Conservation (phyloP, 805 yeast species). For the Sugiyamaella marilandica region DNA sequence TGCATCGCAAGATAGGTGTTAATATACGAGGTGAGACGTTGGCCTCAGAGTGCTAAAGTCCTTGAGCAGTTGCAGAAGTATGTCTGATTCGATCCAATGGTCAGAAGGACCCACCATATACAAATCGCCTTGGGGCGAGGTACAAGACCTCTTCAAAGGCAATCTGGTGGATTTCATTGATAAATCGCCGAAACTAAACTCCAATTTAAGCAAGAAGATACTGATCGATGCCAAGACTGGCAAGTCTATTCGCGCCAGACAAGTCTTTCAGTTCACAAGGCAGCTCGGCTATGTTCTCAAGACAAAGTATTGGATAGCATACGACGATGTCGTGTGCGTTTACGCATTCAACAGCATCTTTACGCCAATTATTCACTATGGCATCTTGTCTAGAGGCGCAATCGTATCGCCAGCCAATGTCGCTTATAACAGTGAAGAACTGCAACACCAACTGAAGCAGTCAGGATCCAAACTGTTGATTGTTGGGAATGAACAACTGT, state of each 20-base stretch:
- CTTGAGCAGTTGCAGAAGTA: too few species aligned
- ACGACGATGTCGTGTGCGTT: constrained; percentile 30
- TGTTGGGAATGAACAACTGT: constrained; percentile 14
- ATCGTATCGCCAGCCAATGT: constrained; percentile 33
- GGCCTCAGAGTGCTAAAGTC: too few species aligned
- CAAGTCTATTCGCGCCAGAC: constrained; percentile 15
- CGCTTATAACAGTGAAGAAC: constrained; percentile 31
- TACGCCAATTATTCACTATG: constrained; percentile 30
- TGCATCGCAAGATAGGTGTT: too few species aligned
- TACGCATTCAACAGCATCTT: constrained; percentile 29
- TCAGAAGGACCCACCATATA: constrained; percentile 4
- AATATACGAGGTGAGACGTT: too few species aligned
- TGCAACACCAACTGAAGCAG: constrained; percentile 27
- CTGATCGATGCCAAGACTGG: constrained; percentile 25
- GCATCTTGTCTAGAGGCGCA: constrained; percentile 28
- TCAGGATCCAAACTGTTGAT: constrained; percentile 22
- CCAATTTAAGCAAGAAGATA: constrained; percentile 13
- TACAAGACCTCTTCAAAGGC: constrained; percentile 15
- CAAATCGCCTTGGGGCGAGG: constrained; percentile 20
- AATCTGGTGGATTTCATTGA: constrained; percentile 18
- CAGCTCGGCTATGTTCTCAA: constrained; percentile 22
- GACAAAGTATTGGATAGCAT: constrained; percentile 18
- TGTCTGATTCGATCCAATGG: neutral
- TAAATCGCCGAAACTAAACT: constrained; percentile 12
- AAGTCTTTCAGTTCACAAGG: constrained; percentile 16